These are phyloP conservation scores for Penicillium janthinellum DNA, from an alignment of 2,329 filamentous ascomycete genomes.

Conservation along the genomic window DNA sequence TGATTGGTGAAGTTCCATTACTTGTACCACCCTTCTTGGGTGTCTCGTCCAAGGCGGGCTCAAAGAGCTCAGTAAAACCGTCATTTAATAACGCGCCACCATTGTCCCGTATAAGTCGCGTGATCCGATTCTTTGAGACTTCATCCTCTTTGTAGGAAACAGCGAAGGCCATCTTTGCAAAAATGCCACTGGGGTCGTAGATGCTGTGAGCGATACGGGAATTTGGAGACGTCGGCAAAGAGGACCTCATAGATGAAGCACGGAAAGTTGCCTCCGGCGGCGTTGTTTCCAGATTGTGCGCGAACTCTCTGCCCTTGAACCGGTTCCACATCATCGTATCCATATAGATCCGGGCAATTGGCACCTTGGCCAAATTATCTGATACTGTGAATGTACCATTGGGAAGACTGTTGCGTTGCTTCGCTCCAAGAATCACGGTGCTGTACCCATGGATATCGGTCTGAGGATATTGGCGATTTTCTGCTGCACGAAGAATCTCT, in stretches of 20 bases:
- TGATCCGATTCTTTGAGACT: slow-evolving; percentile 59
- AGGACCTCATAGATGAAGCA: slow-evolving; percentile 43
- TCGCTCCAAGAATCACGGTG: slow-evolving; percentile 45
- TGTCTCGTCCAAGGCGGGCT: slow-evolving; percentile 40
- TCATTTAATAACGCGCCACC: slow-evolving; percentile 72
- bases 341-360: slow-evolving; percentile 49
- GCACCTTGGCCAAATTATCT: slow-evolving; percentile 43
- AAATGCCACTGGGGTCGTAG: slow-evolving; percentile 53
- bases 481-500: slow-evolving; percentile 29
- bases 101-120: slow-evolving; percentile 65
- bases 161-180: slow-evolving; percentile 83
- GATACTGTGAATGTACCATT: slow-evolving; percentile 31
- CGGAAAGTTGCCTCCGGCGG: slow-evolving; percentile 29
- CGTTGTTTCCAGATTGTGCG: slow-evolving; percentile 26
- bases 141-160: slow-evolving; percentile 69
- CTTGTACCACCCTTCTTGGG: slow-evolving; percentile 30
- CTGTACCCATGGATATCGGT: slow-evolving; percentile 49
- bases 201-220: slow-evolving; percentile 51
- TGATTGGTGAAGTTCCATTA: slow-evolving; percentile 19
- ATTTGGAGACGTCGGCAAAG: slow-evolving; percentile 50
- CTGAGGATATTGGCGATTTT: slow-evolving; percentile 29
- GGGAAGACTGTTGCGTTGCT: slow-evolving; percentile 47
- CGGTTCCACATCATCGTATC: slow-evolving; percentile 51
- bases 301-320: slow-evolving; percentile 45
- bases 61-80: slow-evolving; percentile 82